phyloP scores from a whole-genome alignment of 1,284 basidiomycete species.

The Malassezia yamatoensis region DNA sequence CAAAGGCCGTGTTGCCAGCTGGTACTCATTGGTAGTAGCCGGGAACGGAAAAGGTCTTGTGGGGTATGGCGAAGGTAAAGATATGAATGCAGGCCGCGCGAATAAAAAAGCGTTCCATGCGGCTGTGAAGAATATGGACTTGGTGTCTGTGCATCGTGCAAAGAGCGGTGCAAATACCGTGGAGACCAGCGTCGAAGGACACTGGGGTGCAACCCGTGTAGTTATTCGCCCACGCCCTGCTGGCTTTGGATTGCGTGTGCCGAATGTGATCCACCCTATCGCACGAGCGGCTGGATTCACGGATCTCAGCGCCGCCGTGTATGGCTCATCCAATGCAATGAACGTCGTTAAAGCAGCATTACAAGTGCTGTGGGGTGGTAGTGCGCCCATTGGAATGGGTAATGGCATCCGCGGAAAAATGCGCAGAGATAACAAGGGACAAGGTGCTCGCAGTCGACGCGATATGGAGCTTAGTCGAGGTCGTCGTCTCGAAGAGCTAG shows the following conservation, averaged over 20 bases:
- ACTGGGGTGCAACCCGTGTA: conserved; percentile 75
- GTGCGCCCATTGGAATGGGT: conserved; percentile 38
- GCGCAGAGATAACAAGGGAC: conserved; percentile 39
- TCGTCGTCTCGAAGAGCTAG: conserved; percentile 31
- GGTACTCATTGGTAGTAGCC: conserved; percentile 64
- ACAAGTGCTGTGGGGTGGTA: conserved; percentile 44
- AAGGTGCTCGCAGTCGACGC: conserved; percentile 30
- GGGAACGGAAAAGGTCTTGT: conserved; percentile 77
- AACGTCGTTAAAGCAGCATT: conserved; percentile 53
- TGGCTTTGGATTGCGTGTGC: conserved; percentile 83
- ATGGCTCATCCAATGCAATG: conserved; percentile 76
- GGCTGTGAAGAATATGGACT: conserved; percentile 77
- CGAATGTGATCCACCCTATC: conserved; percentile 73
- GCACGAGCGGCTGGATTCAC: conserved; percentile 86
- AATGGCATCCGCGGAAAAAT: conserved; percentile 41
- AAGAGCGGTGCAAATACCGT: conserved; percentile 58
- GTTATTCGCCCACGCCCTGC: conserved; percentile 72
- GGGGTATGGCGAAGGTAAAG: conserved; percentile 79
- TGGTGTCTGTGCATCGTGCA: conserved; percentile 53
- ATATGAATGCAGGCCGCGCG: conserved; percentile 57
- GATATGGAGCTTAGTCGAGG: conserved; percentile 38
- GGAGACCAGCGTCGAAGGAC: conserved; percentile 68
- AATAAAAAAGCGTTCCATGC: conserved; percentile 60
- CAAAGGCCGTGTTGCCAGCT: conserved; percentile 68
- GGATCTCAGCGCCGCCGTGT: conserved; percentile 84